Evolutionary conservation across 108 stramenopile genomes (phyloP).

Genomic region (Cyclotella baltica): DNA sequence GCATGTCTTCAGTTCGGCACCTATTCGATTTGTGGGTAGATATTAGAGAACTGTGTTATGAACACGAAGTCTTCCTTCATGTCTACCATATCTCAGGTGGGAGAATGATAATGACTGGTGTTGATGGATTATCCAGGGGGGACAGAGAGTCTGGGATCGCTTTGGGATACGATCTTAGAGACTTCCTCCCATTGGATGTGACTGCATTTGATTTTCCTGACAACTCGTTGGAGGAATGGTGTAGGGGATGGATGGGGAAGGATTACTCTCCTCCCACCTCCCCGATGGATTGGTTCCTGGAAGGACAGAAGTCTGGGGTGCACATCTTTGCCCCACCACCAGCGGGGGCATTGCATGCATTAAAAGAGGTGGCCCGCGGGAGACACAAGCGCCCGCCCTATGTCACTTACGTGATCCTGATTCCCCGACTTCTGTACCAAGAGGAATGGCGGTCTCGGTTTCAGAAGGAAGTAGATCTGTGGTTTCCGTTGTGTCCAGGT

Average conservation of each 20-base stretch:
- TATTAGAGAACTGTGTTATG: background rate
- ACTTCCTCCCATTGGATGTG: background rate
- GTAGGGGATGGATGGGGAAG: background rate
- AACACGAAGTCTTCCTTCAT: slow-evolving; percentile 18
- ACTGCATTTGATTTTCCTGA: background rate
- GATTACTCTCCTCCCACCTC: background rate
- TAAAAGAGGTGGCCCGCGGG: background rate
- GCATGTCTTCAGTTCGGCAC: slow-evolving; percentile 12
- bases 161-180: background rate
- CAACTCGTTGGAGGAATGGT: background rate
- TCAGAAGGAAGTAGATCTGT: background rate
- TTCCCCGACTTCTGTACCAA: background rate
- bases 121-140: slow-evolving; percentile 21
- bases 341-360: background rate
- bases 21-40: slow-evolving; percentile 5
- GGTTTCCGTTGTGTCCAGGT: background rate
- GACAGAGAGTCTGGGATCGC: background rate
- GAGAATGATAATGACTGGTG: slow-evolving; percentile 33
- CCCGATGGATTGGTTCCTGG: background rate
- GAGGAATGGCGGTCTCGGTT: no score
- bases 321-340: background rate
- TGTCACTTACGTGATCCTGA: background rate
- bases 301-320: background rate
- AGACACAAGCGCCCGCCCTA: background rate
- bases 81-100: slow-evolving; percentile 31